These are phyloP conservation scores for Rhynchosporium graminicola DNA, from an alignment of 2,329 filamentous ascomycete species.

Conservation along the genomic window DNA sequence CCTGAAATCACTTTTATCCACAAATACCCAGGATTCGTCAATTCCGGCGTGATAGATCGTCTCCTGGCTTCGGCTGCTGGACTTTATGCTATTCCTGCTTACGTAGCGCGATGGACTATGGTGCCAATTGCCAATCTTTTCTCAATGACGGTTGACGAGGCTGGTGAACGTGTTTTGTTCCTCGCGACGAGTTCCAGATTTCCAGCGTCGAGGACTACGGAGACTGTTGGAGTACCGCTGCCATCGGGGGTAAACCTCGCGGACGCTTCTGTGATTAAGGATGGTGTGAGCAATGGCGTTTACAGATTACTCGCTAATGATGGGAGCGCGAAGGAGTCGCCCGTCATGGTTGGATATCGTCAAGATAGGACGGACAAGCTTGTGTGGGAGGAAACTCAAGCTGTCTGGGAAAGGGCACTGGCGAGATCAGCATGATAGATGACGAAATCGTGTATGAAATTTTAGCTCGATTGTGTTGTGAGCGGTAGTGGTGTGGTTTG, in stretches of 20 bases:
- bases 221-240: conserved; percentile 29
- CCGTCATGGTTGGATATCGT: conserved; percentile 36
- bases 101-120: conserved; percentile 27
- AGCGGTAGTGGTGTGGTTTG: no score
- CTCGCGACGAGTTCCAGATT: conserved; percentile 43
- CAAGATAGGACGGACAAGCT: conserved; percentile 38
- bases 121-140: conserved; percentile 39
- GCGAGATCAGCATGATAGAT: conserved; percentile 21
- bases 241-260: conserved; percentile 31
- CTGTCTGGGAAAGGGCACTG: conserved; percentile 41
- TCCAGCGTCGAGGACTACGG: conserved; percentile 29
- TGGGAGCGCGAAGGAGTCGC: conserved; percentile 37
- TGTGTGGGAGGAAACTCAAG: conserved; percentile 44
- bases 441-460: background rate
- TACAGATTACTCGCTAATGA: conserved; percentile 43
- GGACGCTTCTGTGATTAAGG: conserved; percentile 36
- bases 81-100: conserved; percentile 30
- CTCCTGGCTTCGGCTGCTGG: conserved; percentile 33
- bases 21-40: conserved; percentile 38
- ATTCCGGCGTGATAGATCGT: conserved; percentile 41
- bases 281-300: conserved; percentile 44
- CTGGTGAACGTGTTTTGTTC: conserved; percentile 45
- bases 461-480: no score
- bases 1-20: conserved; percentile 46
- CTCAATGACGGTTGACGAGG: conserved; percentile 37